Evolutionary conservation across 2,329 filamentous ascomycete genomes (phyloP), one percentile per base, ranked within the genome.

Genomic region (Fusarium temperatum): DNA sequence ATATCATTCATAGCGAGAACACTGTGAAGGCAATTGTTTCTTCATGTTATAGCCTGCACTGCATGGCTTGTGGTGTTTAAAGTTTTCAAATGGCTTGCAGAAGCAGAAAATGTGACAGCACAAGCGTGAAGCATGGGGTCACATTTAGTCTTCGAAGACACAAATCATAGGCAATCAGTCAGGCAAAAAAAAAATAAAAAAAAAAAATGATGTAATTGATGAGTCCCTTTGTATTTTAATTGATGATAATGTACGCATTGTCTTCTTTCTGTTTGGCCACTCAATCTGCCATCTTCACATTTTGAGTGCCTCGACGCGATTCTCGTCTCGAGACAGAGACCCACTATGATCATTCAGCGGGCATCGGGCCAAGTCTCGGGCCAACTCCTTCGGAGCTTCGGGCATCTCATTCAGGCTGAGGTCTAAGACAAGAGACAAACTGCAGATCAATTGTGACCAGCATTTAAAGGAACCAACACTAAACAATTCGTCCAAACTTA

Each of bases 361-460:
- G 24, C 67, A 47, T 64, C 66, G 66, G 66, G 18, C 1, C 5
- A 70, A 70, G 36, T 38, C 32, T 47, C 67, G 67, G 67, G 11
- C 45, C 14, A 57, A 58, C 22, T 4, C 5, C 12, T 4, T 39
- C 38, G 64, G 64, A 39, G 5, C 20, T 35, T 47, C 39, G 50
- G 64, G 36, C 18, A 32, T 39, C 8, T 51, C 44, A 47, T 24
- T 30, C 53, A 54, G 39, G 30, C 28, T 36, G 26, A 42, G 56
- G 17, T 39, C 17, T 7, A 18, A 17, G 35, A 32, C 13, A 17
- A n/a, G 20, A 50, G 22, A 24, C 22, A 7, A 38, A 38, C 18
- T 44, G 41, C 30, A 45, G 44, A 56, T 60, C 26, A 63, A 50
- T 22, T 13, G 51, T 30, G n/a, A 30, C 26, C 17, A 30, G 6